Base-by-base conservation (phyloP, 441 rosid species). In the Pelargonium australe region DNA sequence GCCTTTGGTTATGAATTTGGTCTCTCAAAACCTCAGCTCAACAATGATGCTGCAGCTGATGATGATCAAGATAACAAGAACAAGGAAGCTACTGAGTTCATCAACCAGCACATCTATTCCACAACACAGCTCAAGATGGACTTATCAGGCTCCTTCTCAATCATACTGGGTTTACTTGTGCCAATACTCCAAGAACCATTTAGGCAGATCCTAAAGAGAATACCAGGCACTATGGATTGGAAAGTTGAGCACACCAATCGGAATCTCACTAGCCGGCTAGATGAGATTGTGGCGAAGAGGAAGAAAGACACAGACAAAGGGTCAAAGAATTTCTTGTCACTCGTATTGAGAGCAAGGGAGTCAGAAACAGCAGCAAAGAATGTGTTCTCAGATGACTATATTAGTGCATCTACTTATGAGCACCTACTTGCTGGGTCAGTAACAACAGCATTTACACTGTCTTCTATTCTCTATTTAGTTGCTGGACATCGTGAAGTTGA, bases 101-200 rank as follows among this genome's bases (percentile, higher is more conserved):
- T 91, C 55, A 86, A 88, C 68, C 89, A 94, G 73, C 97, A 94
- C 74, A 83, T 89, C 47, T 94, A 89, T 85, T 94, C 98, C 61
- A 94, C 98, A 2, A 87, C 96, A 60, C 95, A 94, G 69, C 92
- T 94, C 23, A 94, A 94, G 84, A 91, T 94, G 97, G 97, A 94
- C 69, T 79, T 89, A 20, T 88, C 98, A 0, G 98, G 97, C 62
- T 89, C 98, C 9, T 31, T 89, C 63, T 94, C 95, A 0, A 91
- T 91, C 73, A 82, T 94, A 51, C 47, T 89, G 14, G 98, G 98
- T 64, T 78, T 88, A 63, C 87, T 94, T 51, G 66, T 89, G 34
- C 97, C 96, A 0, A 74, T 91, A n/a, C 84, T 94, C 68, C 97
- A 91, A 71, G 98, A 88, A 64, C 96, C 97, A 6, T 86, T 89